Conservation (phyloP, 169 alveolate genomes). For the Cryptosporidium andersoni region DNA sequence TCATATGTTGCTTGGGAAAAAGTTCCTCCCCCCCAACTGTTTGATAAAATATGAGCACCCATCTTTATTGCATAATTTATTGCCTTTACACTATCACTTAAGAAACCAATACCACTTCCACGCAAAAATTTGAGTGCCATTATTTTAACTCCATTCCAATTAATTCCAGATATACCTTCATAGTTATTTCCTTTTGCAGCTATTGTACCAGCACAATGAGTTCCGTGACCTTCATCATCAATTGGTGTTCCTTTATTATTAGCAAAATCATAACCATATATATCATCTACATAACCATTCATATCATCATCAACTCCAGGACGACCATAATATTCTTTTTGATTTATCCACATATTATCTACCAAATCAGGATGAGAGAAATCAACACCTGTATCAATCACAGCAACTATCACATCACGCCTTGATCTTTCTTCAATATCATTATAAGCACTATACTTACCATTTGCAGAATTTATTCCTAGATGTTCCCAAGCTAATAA, state of each 20-base stretch:
- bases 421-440: slow-evolving; percentile 68
- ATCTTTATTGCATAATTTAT: slow-evolving; percentile 75
- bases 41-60: slow-evolving; percentile 78
- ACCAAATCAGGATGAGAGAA: slow-evolving; percentile 82
- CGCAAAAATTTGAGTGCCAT: slow-evolving; percentile 76
- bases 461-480: slow-evolving; percentile 30
- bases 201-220: slow-evolving; percentile 81
- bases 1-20: slow-evolving; percentile 76
- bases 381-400: slow-evolving; percentile 88
- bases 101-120: slow-evolving; percentile 77
- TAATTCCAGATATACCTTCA: slow-evolving; percentile 71
- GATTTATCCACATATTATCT: slow-evolving; percentile 79
- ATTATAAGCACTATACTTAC: slow-evolving; percentile 3
- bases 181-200: slow-evolving; percentile 79
- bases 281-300: slow-evolving; percentile 81
- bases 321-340: slow-evolving; percentile 79
- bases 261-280: slow-evolving; percentile 80
- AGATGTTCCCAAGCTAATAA: slow-evolving; percentile 65
- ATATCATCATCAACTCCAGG: slow-evolving; percentile 79
- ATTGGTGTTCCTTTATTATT: slow-evolving; percentile 74
- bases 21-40: slow-evolving; percentile 83
- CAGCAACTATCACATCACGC: slow-evolving; percentile 78
- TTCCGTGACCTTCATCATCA: slow-evolving; percentile 81
- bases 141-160: slow-evolving; percentile 50
- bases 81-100: slow-evolving; percentile 77